Conservation (phyloP, 768 basidiomycete genomes). For the Suillus brevipes region DNA sequence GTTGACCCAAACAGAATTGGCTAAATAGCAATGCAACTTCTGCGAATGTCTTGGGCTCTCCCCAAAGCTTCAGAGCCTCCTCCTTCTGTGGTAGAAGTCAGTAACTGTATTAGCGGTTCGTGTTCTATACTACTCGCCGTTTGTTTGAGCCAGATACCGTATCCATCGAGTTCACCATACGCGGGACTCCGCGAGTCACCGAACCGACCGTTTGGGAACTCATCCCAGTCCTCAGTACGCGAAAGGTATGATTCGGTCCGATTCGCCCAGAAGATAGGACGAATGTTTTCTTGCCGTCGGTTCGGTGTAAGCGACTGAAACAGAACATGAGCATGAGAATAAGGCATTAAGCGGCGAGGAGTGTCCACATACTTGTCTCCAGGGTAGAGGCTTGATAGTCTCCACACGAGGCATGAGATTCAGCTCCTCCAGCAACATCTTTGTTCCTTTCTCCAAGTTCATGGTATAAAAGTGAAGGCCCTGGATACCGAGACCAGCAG, state of each 20-base stretch:
- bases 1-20: constrained; percentile 73
- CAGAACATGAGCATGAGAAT: constrained; percentile 7
- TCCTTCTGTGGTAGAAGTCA: constrained; percentile 58
- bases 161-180: constrained; percentile 97
- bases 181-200: constrained; percentile 97
- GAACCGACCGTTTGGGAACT: constrained; percentile 98
- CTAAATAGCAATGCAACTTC: constrained; percentile 79
- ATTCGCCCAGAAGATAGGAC: constrained; percentile 99
- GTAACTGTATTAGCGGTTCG: constrained; percentile 3
- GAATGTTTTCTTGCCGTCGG: constrained; percentile 87
- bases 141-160: constrained; percentile 90
- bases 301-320: constrained; percentile 85
- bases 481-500: constrained; percentile 76
- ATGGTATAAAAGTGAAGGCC: constrained; percentile 97
- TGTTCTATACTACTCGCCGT: constrained; percentile 48
- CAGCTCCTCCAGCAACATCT: constrained; percentile 92
- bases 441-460: constrained; percentile 94
- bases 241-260: constrained; percentile 92
- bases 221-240: constrained; percentile 98
- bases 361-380: constrained; percentile 76
- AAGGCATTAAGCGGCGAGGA: constrained; percentile 13
- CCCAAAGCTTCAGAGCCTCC: constrained; percentile 88
- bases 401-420: constrained; percentile 86
- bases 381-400: constrained; percentile 92
- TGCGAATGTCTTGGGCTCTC: constrained; percentile 61